A percentile compares a stretch with the other conserved stretches of the same genome.
These are phyloP conservation scores for Microdochium nivale DNA, from an alignment of 2,329 filamentous ascomycete species.

Conservation along the genomic window DNA sequence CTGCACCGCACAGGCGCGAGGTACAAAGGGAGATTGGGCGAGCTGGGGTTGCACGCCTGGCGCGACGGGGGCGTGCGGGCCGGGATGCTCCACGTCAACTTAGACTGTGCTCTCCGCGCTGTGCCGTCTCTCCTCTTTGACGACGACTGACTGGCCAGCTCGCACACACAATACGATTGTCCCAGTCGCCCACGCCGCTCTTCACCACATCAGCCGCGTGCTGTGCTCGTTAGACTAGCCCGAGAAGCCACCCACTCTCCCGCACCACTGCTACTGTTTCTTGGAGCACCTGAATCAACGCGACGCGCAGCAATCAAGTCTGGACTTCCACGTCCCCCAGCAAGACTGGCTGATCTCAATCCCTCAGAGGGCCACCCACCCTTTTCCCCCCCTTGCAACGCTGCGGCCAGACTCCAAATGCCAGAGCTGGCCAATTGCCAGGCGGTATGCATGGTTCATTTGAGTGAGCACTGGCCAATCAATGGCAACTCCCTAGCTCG, in stretches of 20 bases:
- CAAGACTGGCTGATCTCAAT: neutral
- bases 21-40: conserved; percentile 1
- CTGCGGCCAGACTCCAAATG: neutral
- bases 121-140: neutral
- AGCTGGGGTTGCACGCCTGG: neutral
- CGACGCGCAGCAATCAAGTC: neutral
- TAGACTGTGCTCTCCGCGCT: too few relatives aligned
- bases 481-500: neutral
- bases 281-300: neutral
- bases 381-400: neutral
- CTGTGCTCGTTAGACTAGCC: too few relatives aligned
- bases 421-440: neutral
- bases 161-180: too few relatives aligned
- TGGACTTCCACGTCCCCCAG: neutral
- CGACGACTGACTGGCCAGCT: too few relatives aligned
- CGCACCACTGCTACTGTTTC: too few relatives aligned
- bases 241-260: too few relatives aligned
- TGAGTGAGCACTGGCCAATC: neutral
- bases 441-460: neutral
- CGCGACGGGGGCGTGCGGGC: neutral
- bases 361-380: neutral
- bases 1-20: neutral
- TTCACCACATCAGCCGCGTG: too few relatives aligned
- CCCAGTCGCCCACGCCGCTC: too few relatives aligned
- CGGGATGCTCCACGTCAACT: neutral